A percentile compares a stretch with the other conserved stretches of the same genome.
These are phyloP conservation scores for Ceratocystis huliohia DNA, from an alignment of 2,329 filamentous ascomycete genomes.

Conservation along the genomic window DNA sequence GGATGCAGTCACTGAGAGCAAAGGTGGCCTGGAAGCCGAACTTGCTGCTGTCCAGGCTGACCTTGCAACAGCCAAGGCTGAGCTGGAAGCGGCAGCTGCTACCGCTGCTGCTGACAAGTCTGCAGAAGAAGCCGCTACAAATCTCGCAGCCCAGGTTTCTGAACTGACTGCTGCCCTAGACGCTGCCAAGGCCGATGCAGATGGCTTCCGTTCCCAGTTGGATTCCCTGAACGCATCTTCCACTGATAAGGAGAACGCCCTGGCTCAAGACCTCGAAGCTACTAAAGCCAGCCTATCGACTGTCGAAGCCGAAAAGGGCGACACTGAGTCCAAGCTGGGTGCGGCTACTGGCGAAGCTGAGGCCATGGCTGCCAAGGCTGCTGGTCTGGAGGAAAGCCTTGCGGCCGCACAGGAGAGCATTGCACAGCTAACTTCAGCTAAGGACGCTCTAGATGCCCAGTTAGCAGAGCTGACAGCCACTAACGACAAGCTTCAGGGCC, in stretches of 20 bases:
- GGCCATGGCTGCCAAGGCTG: slow-evolving; percentile 11
- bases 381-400: slow-evolving; percentile 12
- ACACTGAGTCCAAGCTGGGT: slow-evolving; percentile 10
- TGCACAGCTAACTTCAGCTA: slow-evolving; percentile 12
- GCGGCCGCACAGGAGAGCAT: slow-evolving; percentile 9
- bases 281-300: slow-evolving; percentile 5
- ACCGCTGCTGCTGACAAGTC: not conserved
- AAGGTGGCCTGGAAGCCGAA: slow-evolving; percentile 10
- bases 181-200: slow-evolving; percentile 9
- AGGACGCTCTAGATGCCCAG: slow-evolving; percentile 8
- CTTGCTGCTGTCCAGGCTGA: slow-evolving; percentile 9
- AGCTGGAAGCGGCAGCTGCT: slow-evolving; percentile 9
- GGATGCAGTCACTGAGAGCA: not conserved
- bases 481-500: slow-evolving; percentile 6
- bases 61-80: slow-evolving; percentile 5
- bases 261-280: slow-evolving; percentile 9
- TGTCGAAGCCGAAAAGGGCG: slow-evolving; percentile 11
- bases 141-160: slow-evolving; percentile 9
- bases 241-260: slow-evolving; percentile 7
- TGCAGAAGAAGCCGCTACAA: not conserved
- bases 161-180: slow-evolving; percentile 10
- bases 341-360: slow-evolving; percentile 10
- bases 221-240: slow-evolving; percentile 5
- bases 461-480: slow-evolving; percentile 1
- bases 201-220: slow-evolving; percentile 15